Conservation (phyloP, 306 rosid genomes). For the Vachellia pachyceras region DNA sequence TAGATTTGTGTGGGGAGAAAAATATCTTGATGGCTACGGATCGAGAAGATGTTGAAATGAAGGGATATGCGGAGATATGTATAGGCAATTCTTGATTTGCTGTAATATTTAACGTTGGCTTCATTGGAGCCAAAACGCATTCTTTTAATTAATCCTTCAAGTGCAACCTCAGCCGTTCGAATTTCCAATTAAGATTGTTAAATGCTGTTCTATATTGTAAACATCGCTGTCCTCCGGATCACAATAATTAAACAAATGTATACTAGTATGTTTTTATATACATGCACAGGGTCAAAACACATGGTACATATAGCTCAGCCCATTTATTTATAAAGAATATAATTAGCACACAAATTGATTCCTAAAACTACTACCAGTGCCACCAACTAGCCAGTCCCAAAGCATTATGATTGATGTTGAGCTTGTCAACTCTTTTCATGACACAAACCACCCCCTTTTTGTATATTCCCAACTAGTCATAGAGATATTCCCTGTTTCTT, state of each 20-base stretch:
- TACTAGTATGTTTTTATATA: not conserved
- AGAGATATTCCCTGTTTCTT: constrained; percentile 35
- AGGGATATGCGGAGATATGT: not conserved
- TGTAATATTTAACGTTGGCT: constrained; percentile 3
- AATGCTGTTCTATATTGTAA: not conserved
- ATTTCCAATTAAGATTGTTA: not conserved
- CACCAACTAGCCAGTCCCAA: not conserved
- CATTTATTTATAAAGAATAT: not conserved
- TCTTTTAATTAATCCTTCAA: constrained; percentile 1
- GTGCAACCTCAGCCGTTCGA: not conserved
- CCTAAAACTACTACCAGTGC: not conserved
- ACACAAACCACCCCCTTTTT: constrained; percentile 10
- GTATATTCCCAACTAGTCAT: not conserved
- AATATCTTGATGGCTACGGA: not conserved
- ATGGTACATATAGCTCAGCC: not conserved
- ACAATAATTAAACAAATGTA: constrained; percentile 5
- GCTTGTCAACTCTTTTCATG: constrained; percentile 39
- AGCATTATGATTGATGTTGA: constrained; percentile 4
- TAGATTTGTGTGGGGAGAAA: not conserved
- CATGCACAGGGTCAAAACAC: constrained; percentile 32
- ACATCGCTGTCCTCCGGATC: constrained; percentile 13
- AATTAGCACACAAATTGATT: not conserved
- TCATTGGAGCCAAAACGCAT: constrained; percentile 14
- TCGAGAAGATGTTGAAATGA: not conserved
- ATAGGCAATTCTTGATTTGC: not conserved